Conservation (phyloP, 1,284 basidiomycete genomes). For the Heliocybe sulcata region DNA sequence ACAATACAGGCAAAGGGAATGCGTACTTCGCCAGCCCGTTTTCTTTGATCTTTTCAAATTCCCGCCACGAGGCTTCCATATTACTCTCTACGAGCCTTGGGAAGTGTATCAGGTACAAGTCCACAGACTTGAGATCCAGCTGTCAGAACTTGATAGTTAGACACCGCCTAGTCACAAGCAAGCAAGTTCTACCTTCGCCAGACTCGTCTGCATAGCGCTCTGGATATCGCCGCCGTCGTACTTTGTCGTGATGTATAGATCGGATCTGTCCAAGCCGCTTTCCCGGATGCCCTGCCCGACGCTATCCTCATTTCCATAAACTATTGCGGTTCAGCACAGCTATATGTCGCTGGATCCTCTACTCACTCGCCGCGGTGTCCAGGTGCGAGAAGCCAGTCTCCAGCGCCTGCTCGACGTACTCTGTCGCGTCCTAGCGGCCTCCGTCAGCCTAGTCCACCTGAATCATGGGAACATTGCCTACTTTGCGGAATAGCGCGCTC, state of each 20-base stretch:
- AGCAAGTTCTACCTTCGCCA: constrained; percentile 26
- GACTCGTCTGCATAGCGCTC: constrained; percentile 28
- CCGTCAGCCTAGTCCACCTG: constrained; percentile 20
- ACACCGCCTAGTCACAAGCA: background rate
- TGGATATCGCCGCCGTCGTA: constrained; percentile 35
- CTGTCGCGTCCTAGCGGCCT: constrained; percentile 28
- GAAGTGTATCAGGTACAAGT: constrained; percentile 66
- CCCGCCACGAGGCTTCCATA: constrained; percentile 51
- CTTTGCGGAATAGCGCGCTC: constrained; percentile 13
- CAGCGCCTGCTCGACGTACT: constrained; percentile 25
- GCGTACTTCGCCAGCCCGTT: constrained; percentile 53
- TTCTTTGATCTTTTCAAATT: constrained; percentile 59
- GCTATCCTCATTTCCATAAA: constrained; percentile 42
- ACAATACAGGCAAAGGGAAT: background rate
- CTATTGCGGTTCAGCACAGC: constrained; percentile 19
- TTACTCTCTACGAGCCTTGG: constrained; percentile 38
- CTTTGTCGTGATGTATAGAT: constrained; percentile 55
- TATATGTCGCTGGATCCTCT: background rate
- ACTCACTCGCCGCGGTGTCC: constrained; percentile 19
- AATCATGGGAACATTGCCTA: background rate
- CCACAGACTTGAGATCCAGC: constrained; percentile 63
- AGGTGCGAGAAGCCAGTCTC: constrained; percentile 23
- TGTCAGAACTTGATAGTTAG: constrained; percentile 16
- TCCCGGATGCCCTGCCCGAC: constrained; percentile 44
- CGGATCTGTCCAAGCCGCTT: constrained; percentile 36